Percentiles rank a stretch among this genome's conserved stretches.
Conservation (phyloP, 768 basidiomycete species). For the Rhizopogon vesiculosus region DNA sequence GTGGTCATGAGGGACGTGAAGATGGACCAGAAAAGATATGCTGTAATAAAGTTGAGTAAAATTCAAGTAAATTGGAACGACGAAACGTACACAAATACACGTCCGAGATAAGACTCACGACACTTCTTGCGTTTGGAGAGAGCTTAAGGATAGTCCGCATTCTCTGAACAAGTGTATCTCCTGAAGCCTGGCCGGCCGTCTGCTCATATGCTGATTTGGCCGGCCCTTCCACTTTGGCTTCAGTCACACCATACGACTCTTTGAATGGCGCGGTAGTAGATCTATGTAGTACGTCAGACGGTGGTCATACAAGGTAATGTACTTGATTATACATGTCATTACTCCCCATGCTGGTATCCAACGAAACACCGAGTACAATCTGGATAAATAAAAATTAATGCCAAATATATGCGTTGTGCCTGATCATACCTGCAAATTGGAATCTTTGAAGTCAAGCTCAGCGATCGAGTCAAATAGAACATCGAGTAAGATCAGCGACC, state of each 20-base stretch:
- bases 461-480: constrained; percentile 68
- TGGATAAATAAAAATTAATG: constrained; percentile 1
- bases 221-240: background rate
- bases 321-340: constrained; percentile 42
- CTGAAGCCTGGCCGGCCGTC: background rate
- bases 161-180: background rate
- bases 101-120: constrained; percentile 36
- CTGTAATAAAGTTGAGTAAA: constrained; percentile 28
- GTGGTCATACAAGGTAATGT: constrained; percentile 31
- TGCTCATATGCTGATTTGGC: background rate
- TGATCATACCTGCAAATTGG: constrained; percentile 45
- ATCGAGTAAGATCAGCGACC: constrained; percentile 74
- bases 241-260: background rate
- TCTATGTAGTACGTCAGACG: constrained; percentile 23
- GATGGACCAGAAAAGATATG: constrained; percentile 79
- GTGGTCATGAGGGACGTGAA: constrained; percentile 75
- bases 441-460: constrained; percentile 52
- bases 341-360: constrained; percentile 16
- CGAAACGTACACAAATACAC: constrained; percentile 49
- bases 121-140: constrained; percentile 6
- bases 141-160: background rate
- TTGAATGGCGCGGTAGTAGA: constrained; percentile 1
- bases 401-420: background rate
- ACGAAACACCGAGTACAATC: constrained; percentile 24
- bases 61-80: background rate